Conservation (phyloP, 1,284 basidiomycete genomes). For the Ganoderma multipileum region DNA sequence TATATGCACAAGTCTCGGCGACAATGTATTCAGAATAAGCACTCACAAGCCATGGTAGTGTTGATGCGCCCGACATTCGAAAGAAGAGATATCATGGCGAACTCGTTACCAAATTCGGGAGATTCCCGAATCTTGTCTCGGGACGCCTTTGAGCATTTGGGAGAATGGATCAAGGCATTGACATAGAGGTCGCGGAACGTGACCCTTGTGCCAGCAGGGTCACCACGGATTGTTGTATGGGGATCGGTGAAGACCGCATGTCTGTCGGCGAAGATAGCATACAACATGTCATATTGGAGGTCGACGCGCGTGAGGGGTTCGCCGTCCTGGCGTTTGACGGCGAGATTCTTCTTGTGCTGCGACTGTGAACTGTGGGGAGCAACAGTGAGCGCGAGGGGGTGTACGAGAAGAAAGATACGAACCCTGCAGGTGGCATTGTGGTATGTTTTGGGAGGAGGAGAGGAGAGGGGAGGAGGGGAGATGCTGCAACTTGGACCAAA, state of each 20-base stretch:
- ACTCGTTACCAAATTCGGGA: slow-evolving; percentile 81
- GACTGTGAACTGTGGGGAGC: slow-evolving; percentile 51
- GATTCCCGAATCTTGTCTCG: slow-evolving; percentile 86
- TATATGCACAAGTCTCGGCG: background rate
- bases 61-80: slow-evolving; percentile 95
- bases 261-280: slow-evolving; percentile 78
- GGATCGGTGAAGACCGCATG: slow-evolving; percentile 77
- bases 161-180: slow-evolving; percentile 78
- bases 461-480: slow-evolving; percentile 17
- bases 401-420: slow-evolving; percentile 8
- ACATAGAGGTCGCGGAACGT: slow-evolving; percentile 88
- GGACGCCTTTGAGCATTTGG: slow-evolving; percentile 86
- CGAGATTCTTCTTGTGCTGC: slow-evolving; percentile 75
- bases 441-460: slow-evolving; percentile 11
- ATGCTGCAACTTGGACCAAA: slow-evolving; percentile 26
- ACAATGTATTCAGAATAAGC: background rate
- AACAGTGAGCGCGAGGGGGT: slow-evolving; percentile 11
- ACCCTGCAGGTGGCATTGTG: slow-evolving; percentile 31
- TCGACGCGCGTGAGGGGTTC: slow-evolving; percentile 82
- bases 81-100: slow-evolving; percentile 85
- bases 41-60: slow-evolving; percentile 91
- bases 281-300: slow-evolving; percentile 85
- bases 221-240: slow-evolving; percentile 44
- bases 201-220: slow-evolving; percentile 59
- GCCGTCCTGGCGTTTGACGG: slow-evolving; percentile 80